Evolutionary conservation across 768 basidiomycete genomes (phyloP).

Genomic region (Pilatotrama ljubarskyi): DNA sequence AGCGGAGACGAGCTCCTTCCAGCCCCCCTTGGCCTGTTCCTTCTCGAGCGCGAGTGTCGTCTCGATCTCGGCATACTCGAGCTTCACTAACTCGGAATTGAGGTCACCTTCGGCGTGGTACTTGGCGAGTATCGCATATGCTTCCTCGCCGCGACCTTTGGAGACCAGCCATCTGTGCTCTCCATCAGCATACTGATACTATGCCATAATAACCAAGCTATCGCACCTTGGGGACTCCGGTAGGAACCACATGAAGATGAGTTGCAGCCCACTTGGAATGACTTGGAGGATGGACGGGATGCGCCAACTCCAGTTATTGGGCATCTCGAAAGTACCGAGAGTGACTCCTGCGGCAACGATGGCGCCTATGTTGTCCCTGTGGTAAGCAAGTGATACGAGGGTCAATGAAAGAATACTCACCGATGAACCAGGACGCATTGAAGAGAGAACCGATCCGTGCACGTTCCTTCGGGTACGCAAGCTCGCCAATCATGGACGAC

Average conservation of each 20-base stretch:
- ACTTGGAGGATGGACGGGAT: constrained; percentile 65
- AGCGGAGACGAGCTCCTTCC: constrained; percentile 46
- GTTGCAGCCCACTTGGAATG: constrained; percentile 52
- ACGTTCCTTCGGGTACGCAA: constrained; percentile 71
- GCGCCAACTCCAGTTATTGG: constrained; percentile 65
- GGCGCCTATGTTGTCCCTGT: constrained; percentile 40
- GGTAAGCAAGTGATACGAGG: background rate
- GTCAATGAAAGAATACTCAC: constrained; percentile 25
- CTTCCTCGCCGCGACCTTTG: constrained; percentile 65
- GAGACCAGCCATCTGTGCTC: constrained; percentile 52
- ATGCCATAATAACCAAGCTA: constrained; percentile 18
- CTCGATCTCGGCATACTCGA: constrained; percentile 56
- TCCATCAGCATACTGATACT: background rate
- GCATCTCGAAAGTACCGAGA: constrained; percentile 63
- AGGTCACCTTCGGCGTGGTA: constrained; percentile 64
- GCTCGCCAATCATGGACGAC: constrained; percentile 66
- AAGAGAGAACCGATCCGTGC: constrained; percentile 63
- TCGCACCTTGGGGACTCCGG: constrained; percentile 55
- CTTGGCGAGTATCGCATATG: constrained; percentile 54
- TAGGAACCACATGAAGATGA: constrained; percentile 55
- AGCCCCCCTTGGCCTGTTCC: constrained; percentile 47
- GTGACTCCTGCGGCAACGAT: constrained; percentile 62
- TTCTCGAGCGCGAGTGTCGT: constrained; percentile 53
- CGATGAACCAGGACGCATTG: constrained; percentile 64
- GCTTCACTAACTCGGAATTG: constrained; percentile 54